Conservation (phyloP, 306 rosid species). For the Dalbergia cochinchinensis region DNA sequence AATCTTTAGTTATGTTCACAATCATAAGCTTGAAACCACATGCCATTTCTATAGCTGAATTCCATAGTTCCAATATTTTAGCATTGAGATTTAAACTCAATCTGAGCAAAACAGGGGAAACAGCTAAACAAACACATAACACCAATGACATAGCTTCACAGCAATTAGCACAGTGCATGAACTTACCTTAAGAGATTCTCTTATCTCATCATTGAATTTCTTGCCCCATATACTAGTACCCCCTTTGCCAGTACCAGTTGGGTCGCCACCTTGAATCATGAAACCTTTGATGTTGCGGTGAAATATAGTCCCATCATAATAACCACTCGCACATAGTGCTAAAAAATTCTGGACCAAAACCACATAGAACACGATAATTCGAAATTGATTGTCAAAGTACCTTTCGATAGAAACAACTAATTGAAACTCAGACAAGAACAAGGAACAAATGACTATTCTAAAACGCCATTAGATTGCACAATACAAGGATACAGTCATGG, state of each 20-base stretch:
- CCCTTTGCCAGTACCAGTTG: constrained; percentile 96
- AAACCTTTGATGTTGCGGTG: constrained; percentile 96
- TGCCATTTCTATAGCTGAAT: neutral
- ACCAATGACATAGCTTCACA: constrained; percentile 2
- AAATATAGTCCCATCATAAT: constrained; percentile 93
- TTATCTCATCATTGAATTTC: constrained; percentile 90
- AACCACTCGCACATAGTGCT: constrained; percentile 85
- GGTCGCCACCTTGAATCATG: constrained; percentile 99
- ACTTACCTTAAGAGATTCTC: constrained; percentile 89
- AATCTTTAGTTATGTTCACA: neutral
- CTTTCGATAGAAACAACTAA: neutral
- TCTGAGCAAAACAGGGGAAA: constrained; percentile 8
- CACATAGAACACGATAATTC: constrained; percentile 16
- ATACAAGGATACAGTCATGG: neutral
- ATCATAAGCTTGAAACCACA: neutral
- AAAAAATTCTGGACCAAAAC: constrained; percentile 73
- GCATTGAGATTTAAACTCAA: constrained; percentile 21
- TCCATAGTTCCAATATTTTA: constrained; percentile 6
- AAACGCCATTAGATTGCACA: neutral
- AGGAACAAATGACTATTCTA: neutral
- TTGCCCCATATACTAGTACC: constrained; percentile 97
- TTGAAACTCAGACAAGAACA: neutral
- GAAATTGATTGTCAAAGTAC: constrained; percentile 21
- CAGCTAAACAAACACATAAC: neutral
- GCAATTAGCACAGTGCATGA: neutral